phyloP scores from a whole-genome alignment of 148 eudicot genomes.

The Fagopyrum homotropicum region DNA sequence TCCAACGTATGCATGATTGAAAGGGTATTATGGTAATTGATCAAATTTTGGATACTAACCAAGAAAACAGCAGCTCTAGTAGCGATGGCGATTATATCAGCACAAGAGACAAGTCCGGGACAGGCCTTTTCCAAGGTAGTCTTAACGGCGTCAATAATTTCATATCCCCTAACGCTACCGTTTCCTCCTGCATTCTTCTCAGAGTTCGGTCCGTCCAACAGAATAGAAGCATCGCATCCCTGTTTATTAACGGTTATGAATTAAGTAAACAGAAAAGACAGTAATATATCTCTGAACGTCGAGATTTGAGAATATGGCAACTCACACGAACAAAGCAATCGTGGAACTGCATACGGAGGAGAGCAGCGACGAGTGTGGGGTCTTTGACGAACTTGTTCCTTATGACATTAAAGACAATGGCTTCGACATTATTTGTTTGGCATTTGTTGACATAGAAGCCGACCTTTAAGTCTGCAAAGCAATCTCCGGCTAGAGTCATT shows the following conservation, averaged over 20 bases:
- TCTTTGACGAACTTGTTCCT: conserved; percentile 11
- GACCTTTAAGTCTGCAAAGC: conserved; percentile 18
- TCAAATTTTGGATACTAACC: background rate
- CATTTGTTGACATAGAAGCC: conserved; percentile 45
- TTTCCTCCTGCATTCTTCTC: conserved; percentile 3
- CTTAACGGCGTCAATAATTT: conserved; percentile 10
- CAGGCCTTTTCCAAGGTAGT: conserved; percentile 11
- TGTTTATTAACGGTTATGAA: background rate
- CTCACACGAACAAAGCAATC: conserved; percentile 52
- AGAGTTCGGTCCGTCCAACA: conserved; percentile 24
- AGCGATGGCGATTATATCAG: conserved; percentile 5
- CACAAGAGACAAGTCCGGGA: conserved; percentile 8
- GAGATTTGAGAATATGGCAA: no score
- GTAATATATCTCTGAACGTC: no score
- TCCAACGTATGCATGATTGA: background rate
- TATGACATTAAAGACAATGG: conserved; percentile 21
- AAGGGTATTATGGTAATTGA: background rate
- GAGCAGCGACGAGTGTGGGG: conserved; percentile 23
- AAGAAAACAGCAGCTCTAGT: background rate
- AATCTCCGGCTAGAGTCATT: conserved; percentile 19
- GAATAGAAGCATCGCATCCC: conserved; percentile 57
- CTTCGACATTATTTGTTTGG: conserved; percentile 26
- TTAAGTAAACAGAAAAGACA: background rate
- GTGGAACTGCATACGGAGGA: conserved; percentile 45
- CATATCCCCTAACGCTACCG: conserved; percentile 4